Conservation (phyloP, 768 basidiomycete genomes). For the Sporobolomyces pararoseus region DNA sequence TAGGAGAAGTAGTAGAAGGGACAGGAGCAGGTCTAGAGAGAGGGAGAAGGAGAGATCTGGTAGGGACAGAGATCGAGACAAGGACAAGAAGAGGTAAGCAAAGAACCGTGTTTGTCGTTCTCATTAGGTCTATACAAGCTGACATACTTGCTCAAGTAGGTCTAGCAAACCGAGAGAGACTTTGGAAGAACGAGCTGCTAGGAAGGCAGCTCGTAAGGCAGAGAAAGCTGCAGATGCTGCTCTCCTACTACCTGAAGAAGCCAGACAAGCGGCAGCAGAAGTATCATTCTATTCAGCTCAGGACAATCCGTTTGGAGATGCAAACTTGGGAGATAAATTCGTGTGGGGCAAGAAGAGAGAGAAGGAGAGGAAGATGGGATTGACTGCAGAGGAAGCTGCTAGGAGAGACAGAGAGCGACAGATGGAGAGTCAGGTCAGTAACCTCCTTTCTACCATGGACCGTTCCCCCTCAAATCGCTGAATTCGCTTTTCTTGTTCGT, state of each 20-base stretch:
- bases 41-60: conserved; percentile 49
- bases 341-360: conserved; percentile 99
- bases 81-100: conserved; percentile 56
- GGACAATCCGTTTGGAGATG: conserved; percentile 97
- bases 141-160: conserved; percentile 16
- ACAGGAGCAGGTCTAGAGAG: conserved; percentile 53
- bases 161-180: conserved; percentile 72
- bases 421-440: conserved; percentile 71
- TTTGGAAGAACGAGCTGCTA: conserved; percentile 75
- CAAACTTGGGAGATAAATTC: conserved; percentile 92
- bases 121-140: neutral
- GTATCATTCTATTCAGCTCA: conserved; percentile 92
- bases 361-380: conserved; percentile 83
- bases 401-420: conserved; percentile 71
- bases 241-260: conserved; percentile 55
- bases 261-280: conserved; percentile 79
- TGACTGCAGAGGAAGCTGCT: conserved; percentile 72
- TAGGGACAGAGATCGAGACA: conserved; percentile 49
- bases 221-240: conserved; percentile 55
- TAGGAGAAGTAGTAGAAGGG: conserved; percentile 44
- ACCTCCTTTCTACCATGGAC: neutral
- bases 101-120: conserved; percentile 33
- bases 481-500: neutral
- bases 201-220: conserved; percentile 82
- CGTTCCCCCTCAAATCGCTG: too few relatives aligned